Evolutionary conservation across 257 asterid species (phyloP), one percentile per base, ranked within the genome.

Genomic region (Anisodus acutangulus): DNA sequence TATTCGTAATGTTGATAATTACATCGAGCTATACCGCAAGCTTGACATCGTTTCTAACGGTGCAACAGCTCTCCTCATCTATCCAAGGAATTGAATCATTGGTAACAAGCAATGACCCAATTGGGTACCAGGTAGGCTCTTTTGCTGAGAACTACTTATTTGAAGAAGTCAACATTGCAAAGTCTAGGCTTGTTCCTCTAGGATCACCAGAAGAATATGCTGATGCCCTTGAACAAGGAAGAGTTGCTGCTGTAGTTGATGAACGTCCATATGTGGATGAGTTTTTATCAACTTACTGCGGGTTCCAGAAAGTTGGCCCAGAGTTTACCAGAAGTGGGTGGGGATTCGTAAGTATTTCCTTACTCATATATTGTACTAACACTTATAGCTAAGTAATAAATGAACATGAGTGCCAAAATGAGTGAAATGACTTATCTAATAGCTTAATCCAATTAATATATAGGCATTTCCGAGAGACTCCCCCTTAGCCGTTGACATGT

Each of bases 1-100:
- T 95, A 31, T 95, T 95, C 78, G 96, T 95, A 84, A 97, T 93
- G 53, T 76, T 92, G 83, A 91, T 93, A 82, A 85, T 95, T 57
- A 91, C 88, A 22, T 92, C 95, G 60, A 93, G 98, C 91, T 93
- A 92, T 89, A 91, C 98, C 2, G 97, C 98, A 17, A 93, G 95
- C 89, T 83, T 95, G 92, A 93, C 97, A 57, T 90, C 98, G 37
- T 90, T 93, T 82, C 97, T 93, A 83, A 92, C 97, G 0, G 93
- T 91, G 49, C 92, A 95, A 86, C 94, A 95, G 84, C 86, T 93
- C 26, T 84, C 96, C 76, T 90, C 98, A 6, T 82, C 97, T 79
- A 89, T 95, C 81, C 88, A 64, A 82, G 98, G 98, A 81, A 90
- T 95, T 11, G 98, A 93, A 9, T 91, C 95, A 76, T 83, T 94